A percentile compares a stretch with the other conserved stretches of the same genome.
Conservation (phyloP, 495 filamentous ascomycete genomes). For the Tuber aestivum region DNA sequence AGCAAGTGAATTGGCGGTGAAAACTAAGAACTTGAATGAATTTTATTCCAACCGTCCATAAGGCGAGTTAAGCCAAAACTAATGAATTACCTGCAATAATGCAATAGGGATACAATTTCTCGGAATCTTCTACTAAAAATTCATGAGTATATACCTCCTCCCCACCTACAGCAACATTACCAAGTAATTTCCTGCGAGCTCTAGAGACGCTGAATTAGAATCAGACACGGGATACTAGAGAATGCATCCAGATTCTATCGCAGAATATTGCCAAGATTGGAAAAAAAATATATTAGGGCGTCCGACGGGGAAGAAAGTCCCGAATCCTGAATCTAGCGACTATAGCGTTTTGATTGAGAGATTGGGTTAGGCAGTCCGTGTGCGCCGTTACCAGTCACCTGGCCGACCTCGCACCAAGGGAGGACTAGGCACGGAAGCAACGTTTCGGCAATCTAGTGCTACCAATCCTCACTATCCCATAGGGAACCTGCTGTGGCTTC, state of each 20-base stretch:
- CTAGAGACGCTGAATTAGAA: neutral
- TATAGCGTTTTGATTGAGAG: neutral
- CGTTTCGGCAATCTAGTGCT: neutral
- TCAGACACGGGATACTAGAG: neutral
- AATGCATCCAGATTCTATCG: neutral
- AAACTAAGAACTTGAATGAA: neutral
- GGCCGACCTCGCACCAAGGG: neutral
- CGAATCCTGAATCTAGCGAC: neutral
- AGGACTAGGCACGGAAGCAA: neutral
- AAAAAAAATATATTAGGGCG: neutral
- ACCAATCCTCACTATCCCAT: neutral
- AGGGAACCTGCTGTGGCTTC: neutral
- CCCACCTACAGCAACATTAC: neutral
- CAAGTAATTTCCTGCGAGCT: neutral
- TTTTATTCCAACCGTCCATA: neutral
- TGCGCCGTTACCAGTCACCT: neutral
- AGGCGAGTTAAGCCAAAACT: neutral
- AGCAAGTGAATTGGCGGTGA: neutral
- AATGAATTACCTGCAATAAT: neutral
- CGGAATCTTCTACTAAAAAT: neutral
- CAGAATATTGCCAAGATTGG: neutral
- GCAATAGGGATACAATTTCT: neutral
- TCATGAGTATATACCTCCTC: neutral
- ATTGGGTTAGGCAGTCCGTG: neutral
- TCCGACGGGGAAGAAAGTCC: neutral